phyloP scores from a whole-genome alignment of 164 flowering plant genomes.

The Kalanchoe fedtschenkoi region DNA sequence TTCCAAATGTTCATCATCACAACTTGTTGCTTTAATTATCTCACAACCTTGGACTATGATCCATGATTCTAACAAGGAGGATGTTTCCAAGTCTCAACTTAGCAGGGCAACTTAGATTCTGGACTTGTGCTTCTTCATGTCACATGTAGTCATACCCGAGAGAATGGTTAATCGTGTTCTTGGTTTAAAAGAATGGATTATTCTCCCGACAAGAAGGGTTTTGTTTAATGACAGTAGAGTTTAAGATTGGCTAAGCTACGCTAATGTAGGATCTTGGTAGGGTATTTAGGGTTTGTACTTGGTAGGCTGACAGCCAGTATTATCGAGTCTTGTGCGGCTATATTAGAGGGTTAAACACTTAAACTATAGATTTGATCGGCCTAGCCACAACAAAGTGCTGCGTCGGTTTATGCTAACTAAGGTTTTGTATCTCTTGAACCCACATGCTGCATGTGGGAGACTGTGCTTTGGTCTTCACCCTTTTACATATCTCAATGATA shows the following conservation, averaged over 20 bases:
- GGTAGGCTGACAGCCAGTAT: constrained; percentile 10
- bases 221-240: background rate
- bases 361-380: background rate
- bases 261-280: constrained; percentile 24
- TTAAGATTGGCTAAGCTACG: constrained; percentile 5
- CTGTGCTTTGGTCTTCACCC: constrained; percentile 27
- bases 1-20: background rate
- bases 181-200: background rate
- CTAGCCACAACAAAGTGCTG: constrained; percentile 25
- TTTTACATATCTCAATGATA: constrained; percentile 1
- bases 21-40: no score
- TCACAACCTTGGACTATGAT: background rate
- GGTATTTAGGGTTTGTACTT: constrained; percentile 13
- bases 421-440: constrained; percentile 14
- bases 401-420: constrained; percentile 34
- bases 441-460: constrained; percentile 65
- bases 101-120: background rate
- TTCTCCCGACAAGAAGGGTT: background rate
- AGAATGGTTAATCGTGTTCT: background rate
- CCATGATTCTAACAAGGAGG: background rate
- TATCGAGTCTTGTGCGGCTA: background rate
- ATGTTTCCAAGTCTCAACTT: background rate
- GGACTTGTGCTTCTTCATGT: background rate
- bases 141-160: background rate
- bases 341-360: background rate